Evolutionary conservation across 2,329 filamentous ascomycete genomes (phyloP).

Genomic region (Didymella pomorum): DNA sequence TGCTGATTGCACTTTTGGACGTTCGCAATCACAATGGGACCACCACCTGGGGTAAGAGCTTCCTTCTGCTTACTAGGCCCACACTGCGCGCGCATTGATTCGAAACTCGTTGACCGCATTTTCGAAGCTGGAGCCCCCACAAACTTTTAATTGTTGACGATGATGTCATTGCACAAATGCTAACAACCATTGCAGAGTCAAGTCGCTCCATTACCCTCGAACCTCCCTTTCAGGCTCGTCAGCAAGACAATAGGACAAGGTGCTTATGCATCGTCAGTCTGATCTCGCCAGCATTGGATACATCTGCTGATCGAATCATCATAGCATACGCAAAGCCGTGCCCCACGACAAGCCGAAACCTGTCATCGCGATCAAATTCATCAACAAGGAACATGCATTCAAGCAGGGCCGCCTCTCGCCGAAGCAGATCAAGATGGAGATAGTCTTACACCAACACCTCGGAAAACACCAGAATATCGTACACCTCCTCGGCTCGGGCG

Average conservation of each 20-base stretch:
- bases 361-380: conserved; percentile 96
- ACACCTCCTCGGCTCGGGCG: conserved; percentile 86
- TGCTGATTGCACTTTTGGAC: neutral
- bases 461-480: conserved; percentile 93
- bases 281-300: neutral
- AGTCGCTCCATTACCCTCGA: conserved; percentile 80
- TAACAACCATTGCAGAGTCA: conserved; percentile 71
- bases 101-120: conserved; percentile 5
- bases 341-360: conserved; percentile 74
- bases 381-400: conserved; percentile 94
- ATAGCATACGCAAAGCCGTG: conserved; percentile 86
- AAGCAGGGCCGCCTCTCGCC: conserved; percentile 86
- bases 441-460: conserved; percentile 86
- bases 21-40: conserved; percentile 19
- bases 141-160: neutral
- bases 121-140: conserved; percentile 2
- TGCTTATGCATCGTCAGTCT: conserved; percentile 89
- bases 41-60: conserved; percentile 38
- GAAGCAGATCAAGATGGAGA: conserved; percentile 91
- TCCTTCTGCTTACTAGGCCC: conserved; percentile 11
- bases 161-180: conserved; percentile 9
- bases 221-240: conserved; percentile 91
- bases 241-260: conserved; percentile 97
- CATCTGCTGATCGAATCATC: conserved; percentile 10
- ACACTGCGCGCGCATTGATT: conserved; percentile 15